These are phyloP conservation scores for Sporisorium scitamineum DNA, from an alignment of 1,284 basidiomycete genomes.

Conservation along the genomic window DNA sequence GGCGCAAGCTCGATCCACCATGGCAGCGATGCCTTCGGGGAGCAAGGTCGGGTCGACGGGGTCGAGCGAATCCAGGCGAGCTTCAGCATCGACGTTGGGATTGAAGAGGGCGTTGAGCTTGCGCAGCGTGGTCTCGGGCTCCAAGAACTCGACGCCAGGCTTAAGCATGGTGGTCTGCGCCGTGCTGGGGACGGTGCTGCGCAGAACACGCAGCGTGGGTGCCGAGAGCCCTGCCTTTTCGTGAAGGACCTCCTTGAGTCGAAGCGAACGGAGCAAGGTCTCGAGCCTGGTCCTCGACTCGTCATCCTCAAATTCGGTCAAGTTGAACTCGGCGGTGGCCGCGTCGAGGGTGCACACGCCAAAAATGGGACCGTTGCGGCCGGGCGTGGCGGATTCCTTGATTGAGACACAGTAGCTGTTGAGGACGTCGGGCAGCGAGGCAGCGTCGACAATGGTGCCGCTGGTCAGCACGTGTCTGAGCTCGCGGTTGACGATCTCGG, in stretches of 20 bases:
- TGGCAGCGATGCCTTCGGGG: slow-evolving; percentile 57
- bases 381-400: slow-evolving; percentile 72
- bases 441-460: slow-evolving; percentile 92
- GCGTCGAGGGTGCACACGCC: slow-evolving; percentile 96
- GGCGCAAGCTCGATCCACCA: slow-evolving; percentile 54
- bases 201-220: slow-evolving; percentile 56
- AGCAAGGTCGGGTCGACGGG: slow-evolving; percentile 43
- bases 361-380: slow-evolving; percentile 72
- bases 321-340: slow-evolving; percentile 93
- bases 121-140: slow-evolving; percentile 46
- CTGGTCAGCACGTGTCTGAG: slow-evolving; percentile 96
- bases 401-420: slow-evolving; percentile 94
- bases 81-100: slow-evolving; percentile 34
- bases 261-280: slow-evolving; percentile 89
- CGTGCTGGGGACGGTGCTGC: slow-evolving; percentile 54
- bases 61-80: slow-evolving; percentile 41
- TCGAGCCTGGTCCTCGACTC: slow-evolving; percentile 90
- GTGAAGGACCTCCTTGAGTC: slow-evolving; percentile 92
- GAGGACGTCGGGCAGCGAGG: slow-evolving; percentile 90
- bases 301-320: slow-evolving; percentile 92
- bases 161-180: slow-evolving; percentile 67
- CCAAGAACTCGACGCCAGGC: slow-evolving; percentile 62
- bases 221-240: slow-evolving; percentile 78
- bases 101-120: slow-evolving; percentile 63
- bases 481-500: slow-evolving; percentile 75